A percentile compares a stretch with the other conserved stretches of the same genome.
These are phyloP conservation scores for Friedmanniomyces endolithicus DNA, from an alignment of 495 filamentous ascomycete species.

Conservation along the genomic window DNA sequence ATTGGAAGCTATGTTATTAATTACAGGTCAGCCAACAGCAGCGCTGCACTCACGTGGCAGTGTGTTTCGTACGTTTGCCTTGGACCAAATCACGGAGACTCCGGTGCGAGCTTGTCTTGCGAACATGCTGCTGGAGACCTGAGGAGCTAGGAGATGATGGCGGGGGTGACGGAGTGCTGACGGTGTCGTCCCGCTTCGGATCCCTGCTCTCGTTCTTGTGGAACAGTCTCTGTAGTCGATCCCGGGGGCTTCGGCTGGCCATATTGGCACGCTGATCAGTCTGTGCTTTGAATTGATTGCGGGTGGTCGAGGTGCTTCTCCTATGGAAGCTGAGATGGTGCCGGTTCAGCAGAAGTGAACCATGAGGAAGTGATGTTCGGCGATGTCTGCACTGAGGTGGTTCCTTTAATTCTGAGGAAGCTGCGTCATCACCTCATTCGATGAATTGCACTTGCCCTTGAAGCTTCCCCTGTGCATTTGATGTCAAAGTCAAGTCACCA, in stretches of 20 bases:
- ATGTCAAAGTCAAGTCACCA: too few relatives aligned
- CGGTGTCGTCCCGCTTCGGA: not conserved
- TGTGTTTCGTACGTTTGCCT: not conserved
- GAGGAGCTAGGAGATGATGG: not conserved
- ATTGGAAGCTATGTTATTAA: too few relatives aligned
- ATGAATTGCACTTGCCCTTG: too few relatives aligned
- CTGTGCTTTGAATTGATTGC: too few relatives aligned
- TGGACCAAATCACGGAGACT: constrained; percentile 1
- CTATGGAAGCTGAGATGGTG: not conserved
- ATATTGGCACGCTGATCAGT: not conserved
- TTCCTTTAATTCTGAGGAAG: too few relatives aligned
- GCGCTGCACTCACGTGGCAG: not conserved
- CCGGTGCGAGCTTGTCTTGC: not conserved
- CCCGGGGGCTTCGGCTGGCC: not conserved
- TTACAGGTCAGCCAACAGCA: too few relatives aligned
- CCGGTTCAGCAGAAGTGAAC: too few relatives aligned
- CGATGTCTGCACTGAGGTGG: too few relatives aligned
- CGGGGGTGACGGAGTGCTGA: not conserved
- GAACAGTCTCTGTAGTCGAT: constrained; percentile 4
- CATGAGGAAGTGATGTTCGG: too few relatives aligned
- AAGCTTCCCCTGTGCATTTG: too few relatives aligned
- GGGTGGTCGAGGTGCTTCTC: not conserved
- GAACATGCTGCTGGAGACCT: not conserved
- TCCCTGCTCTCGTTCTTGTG: not conserved
- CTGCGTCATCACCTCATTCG: too few relatives aligned